phyloP scores from a whole-genome alignment of 306 rosid genomes.

The Cucurbita argyrosperma region DNA sequence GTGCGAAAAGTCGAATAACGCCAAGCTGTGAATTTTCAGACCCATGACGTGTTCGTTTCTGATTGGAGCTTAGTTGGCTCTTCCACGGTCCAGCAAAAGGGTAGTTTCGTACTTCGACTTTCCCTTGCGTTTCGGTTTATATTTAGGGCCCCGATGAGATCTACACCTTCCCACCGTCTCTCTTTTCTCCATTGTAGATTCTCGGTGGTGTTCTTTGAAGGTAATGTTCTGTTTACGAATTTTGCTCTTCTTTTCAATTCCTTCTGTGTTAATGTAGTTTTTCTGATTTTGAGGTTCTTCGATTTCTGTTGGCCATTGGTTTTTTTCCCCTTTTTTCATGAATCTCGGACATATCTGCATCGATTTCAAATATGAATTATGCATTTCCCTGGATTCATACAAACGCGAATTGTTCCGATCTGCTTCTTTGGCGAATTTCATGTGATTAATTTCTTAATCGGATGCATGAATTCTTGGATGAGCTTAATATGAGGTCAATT shows the following conservation, averaged over 20 bases:
- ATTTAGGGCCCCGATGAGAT: not conserved
- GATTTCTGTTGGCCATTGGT: not conserved
- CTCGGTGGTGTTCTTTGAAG: not conserved
- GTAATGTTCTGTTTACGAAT: not conserved
- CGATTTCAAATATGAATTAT: not conserved
- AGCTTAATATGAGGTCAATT: not conserved
- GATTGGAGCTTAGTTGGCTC: not conserved
- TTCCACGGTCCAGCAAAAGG: not conserved
- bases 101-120: slow-evolving; percentile 1
- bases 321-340: not conserved
- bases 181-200: slow-evolving; percentile 1
- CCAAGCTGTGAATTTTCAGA: not conserved
- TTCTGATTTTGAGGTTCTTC: not conserved
- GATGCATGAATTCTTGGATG: not conserved
- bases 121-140: slow-evolving; percentile 4
- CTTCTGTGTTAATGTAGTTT: not conserved
- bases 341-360: not conserved
- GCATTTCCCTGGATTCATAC: not conserved
- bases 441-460: not conserved
- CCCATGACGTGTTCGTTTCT: not conserved
- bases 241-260: not conserved
- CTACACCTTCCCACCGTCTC: not conserved
- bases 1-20: not conserved
- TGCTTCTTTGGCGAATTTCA: not conserved
- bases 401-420: not conserved